Evolutionary conservation across 2,329 filamentous ascomycete species (phyloP).

Genomic region (Zarea fungicola): DNA sequence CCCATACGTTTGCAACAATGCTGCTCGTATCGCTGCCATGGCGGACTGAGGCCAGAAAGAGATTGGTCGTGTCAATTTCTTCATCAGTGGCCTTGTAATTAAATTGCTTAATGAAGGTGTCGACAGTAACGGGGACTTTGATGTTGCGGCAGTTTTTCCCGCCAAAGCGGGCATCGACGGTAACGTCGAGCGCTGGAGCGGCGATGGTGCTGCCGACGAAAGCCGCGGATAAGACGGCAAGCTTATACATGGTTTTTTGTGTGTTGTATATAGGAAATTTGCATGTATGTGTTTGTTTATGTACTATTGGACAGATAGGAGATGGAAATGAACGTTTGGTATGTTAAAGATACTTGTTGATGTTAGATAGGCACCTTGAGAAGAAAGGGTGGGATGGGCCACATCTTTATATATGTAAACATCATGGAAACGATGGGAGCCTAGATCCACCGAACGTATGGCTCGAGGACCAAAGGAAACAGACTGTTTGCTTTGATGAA

Average conservation of each 20-base stretch:
- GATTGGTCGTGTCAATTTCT: constrained; percentile 54
- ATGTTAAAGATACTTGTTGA: too few relatives aligned
- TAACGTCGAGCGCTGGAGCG: too few relatives aligned
- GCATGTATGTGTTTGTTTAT: too few relatives aligned
- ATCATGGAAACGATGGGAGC: too few relatives aligned
- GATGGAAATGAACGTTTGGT: too few relatives aligned
- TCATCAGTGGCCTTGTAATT: constrained; percentile 31
- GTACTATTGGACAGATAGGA: too few relatives aligned
- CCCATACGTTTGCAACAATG: constrained; percentile 38
- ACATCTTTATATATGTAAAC: too few relatives aligned
- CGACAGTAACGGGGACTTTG: constrained; percentile 43
- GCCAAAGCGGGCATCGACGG: constrained; percentile 25
- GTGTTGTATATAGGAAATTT: background rate
- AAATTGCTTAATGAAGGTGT: background rate
- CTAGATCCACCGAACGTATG: too few relatives aligned
- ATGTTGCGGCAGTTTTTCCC: constrained; percentile 43
- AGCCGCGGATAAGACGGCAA: constrained; percentile 18
- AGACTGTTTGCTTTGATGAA: too few relatives aligned
- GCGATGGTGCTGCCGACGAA: constrained; percentile 26
- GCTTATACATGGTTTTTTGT: constrained; percentile 1
- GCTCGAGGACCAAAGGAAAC: too few relatives aligned
- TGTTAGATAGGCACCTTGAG: too few relatives aligned
- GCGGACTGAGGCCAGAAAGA: constrained; percentile 44
- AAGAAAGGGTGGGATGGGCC: too few relatives aligned
- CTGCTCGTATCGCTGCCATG: constrained; percentile 44